Evolutionary conservation across 2,329 filamentous ascomycete species (phyloP), one percentile per base, ranked within the genome.

Genomic region (Arthrinium phaeospermum): DNA sequence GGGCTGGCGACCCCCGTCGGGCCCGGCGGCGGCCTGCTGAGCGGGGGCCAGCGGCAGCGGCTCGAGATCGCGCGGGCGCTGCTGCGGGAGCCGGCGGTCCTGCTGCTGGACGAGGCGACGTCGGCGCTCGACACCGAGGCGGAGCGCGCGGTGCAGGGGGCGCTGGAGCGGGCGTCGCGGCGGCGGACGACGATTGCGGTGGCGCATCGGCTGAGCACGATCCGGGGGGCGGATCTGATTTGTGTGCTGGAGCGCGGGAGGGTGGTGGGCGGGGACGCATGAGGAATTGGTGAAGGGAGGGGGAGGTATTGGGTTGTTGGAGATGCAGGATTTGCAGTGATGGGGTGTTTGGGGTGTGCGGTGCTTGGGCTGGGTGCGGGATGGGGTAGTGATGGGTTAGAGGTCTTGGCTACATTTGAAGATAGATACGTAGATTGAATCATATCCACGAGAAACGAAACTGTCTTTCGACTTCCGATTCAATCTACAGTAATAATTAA

Each of bases 241-340:
- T 89, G 87, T 74, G 88, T 91, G 0, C 88, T 91, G 76, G 86
- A 88, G 7, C 80, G 83, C 10, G 86, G 86, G 24, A 82, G 79
- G n/a, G 83, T 91, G 69, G 81, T 88, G 5, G 75, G 78, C 82
- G 49, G 89, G 89, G 22, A 86, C 83, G 4, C 89, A 91, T 75
- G 80, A 82, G 5, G 86, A 89, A 73, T 81, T 90, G 72, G 79
- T 82, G 87, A 87, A 86, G 75, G 87, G 79, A 90, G 90, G 74
- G 92, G 93, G 4, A 87, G 92, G 69, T 96, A 96, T 79, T 91
- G 89, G 95, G 84, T 82, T 96, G 75, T 93, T 96, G 69, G 93
- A 93, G 75, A 83, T 96, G 77, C 94, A 96, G 86, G 94, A 91
- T 80, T 82, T 96, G 78, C 92, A 90, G 30, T 61, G 22, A 61